A percentile compares a stretch with the other conserved stretches of the same genome.
These are phyloP conservation scores for Volutella citrinella DNA, from an alignment of 2,329 filamentous ascomycete genomes.

Conservation along the genomic window DNA sequence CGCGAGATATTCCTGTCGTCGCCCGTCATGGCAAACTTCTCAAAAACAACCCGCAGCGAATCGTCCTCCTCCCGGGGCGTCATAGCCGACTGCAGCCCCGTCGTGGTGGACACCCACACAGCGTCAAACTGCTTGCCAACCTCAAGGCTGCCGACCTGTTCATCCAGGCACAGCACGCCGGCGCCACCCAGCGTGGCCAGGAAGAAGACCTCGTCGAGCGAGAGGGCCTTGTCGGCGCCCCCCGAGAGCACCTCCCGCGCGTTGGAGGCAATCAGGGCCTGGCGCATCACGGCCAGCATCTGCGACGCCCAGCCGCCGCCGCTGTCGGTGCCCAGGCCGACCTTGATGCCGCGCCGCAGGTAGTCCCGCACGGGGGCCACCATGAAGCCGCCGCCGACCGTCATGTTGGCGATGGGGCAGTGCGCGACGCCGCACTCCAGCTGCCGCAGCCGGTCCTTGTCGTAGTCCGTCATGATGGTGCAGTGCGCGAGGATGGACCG, in stretches of 20 bases:
- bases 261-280: conserved; percentile 54
- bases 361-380: conserved; percentile 58
- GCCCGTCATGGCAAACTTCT: conserved; percentile 65
- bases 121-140: conserved; percentile 63
- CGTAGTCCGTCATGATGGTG: conserved; percentile 57
- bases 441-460: conserved; percentile 45
- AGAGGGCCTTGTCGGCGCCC: conserved; percentile 42
- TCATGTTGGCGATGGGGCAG: conserved; percentile 64
- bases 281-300: conserved; percentile 57
- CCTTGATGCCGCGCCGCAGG: conserved; percentile 55
- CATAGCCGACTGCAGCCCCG: conserved; percentile 39
- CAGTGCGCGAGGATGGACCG: conserved; percentile 65
- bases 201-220: conserved; percentile 53
- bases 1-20: conserved; percentile 64
- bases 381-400: conserved; percentile 60
- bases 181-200: conserved; percentile 62
- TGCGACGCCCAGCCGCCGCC: conserved; percentile 60
- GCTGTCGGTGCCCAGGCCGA: conserved; percentile 64
- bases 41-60: conserved; percentile 44
- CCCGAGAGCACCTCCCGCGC: conserved; percentile 41
- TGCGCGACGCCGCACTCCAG: conserved; percentile 59
- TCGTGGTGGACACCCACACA: conserved; percentile 42
- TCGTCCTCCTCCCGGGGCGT: conserved; percentile 52
- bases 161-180: conserved; percentile 51
- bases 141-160: conserved; percentile 54